phyloP scores from a whole-genome alignment of 441 rosid species.

The Populus trichocarpa region DNA sequence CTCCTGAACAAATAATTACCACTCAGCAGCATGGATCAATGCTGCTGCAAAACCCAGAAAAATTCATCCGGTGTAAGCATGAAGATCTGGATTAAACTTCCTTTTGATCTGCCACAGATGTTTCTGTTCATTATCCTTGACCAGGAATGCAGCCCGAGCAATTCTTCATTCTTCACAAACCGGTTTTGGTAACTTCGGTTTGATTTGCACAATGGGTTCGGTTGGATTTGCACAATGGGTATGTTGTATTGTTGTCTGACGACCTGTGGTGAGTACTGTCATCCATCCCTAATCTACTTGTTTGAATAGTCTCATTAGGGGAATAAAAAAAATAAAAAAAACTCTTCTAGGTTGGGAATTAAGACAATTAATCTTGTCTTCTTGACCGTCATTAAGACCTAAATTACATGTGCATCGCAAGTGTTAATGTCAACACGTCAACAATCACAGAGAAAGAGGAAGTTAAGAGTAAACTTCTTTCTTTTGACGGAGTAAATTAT shows the following conservation, averaged over 20 bases:
- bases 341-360: neutral
- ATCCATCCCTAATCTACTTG: too few relatives aligned
- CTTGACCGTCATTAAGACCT: neutral
- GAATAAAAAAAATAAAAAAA: neutral
- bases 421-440: neutral
- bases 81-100: neutral
- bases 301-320: neutral
- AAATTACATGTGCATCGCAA: neutral
- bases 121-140: too few relatives aligned
- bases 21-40: neutral
- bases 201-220: neutral
- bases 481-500: slow-evolving; percentile 17
- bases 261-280: too few relatives aligned
- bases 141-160: too few relatives aligned
- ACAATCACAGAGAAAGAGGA: neutral
- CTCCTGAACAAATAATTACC: neutral
- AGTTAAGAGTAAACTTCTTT: neutral
- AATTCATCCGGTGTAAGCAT: neutral
- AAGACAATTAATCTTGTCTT: neutral
- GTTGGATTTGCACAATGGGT: neutral
- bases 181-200: neutral
- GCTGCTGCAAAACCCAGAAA: neutral
- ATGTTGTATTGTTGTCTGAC: too few relatives aligned
- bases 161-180: neutral
- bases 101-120: neutral